These are phyloP conservation scores for Trichophyton benhamiae DNA, from an alignment of 2,329 filamentous ascomycete genomes.

Conservation along the genomic window DNA sequence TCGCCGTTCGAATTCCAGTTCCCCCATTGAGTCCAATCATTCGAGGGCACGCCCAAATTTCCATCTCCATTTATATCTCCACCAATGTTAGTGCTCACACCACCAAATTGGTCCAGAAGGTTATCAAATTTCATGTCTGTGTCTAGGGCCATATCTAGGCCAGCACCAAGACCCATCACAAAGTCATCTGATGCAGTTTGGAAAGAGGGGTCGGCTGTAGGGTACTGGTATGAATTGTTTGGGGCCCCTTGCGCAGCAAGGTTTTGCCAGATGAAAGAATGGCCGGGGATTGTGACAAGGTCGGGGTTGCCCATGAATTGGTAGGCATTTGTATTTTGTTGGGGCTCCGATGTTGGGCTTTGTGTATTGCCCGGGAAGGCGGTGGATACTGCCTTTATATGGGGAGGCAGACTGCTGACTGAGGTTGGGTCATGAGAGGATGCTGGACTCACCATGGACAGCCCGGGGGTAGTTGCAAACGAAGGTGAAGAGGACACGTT, in stretches of 20 bases:
- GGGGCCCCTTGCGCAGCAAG: constrained; percentile 15
- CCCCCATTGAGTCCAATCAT: constrained; percentile 11
- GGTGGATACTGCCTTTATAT: constrained; percentile 6
- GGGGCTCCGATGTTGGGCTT: constrained; percentile 2
- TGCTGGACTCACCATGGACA: background rate
- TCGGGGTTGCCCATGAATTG: constrained; percentile 29
- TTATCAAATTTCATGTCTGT: constrained; percentile 17
- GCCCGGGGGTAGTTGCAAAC: constrained; percentile 6
- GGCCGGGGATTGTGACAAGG: constrained; percentile 31
- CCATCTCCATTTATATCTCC: background rate
- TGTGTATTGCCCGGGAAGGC: constrained; percentile 11
- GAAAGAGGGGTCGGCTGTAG: constrained; percentile 15
- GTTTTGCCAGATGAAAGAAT: constrained; percentile 31
- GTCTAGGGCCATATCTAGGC: constrained; percentile 18
- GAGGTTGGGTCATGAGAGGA: constrained; percentile 2
- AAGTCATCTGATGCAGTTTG: constrained; percentile 17
- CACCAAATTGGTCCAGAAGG: background rate
- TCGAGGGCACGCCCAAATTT: background rate
- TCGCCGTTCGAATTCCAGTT: constrained; percentile 6
- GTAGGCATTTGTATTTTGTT: constrained; percentile 15
- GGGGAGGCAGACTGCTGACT: constrained; percentile 4
- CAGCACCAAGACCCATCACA: constrained; percentile 15
- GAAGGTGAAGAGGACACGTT: constrained; percentile 8
- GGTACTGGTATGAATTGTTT: constrained; percentile 12
- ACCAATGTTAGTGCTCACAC: background rate